Evolutionary conservation across 2,329 filamentous ascomycete species (phyloP).

Genomic region (Clarireedia hainanense): DNA sequence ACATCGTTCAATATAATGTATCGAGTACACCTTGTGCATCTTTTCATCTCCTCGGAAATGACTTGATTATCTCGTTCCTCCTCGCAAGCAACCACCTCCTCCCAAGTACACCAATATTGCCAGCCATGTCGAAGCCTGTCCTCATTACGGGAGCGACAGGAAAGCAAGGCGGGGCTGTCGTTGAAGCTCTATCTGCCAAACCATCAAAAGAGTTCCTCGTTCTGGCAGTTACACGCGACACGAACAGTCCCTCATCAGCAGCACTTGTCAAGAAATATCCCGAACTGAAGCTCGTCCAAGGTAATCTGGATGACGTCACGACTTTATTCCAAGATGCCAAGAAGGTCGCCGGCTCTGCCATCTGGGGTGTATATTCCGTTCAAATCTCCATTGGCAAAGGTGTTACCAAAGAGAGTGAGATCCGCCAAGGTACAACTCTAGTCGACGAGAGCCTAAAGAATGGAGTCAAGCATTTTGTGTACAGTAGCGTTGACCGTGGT

Average conservation of each 20-base stretch:
- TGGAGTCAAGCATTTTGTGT: constrained; percentile 53
- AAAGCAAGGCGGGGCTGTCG: constrained; percentile 38
- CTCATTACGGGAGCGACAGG: constrained; percentile 40
- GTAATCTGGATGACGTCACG: too few relatives aligned
- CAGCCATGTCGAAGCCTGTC: constrained; percentile 1
- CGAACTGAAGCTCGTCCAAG: too few relatives aligned
- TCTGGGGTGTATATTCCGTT: too few relatives aligned
- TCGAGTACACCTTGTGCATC: too few relatives aligned
- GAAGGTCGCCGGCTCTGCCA: too few relatives aligned
- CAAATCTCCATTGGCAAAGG: too few relatives aligned
- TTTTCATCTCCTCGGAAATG: too few relatives aligned
- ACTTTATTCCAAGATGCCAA: too few relatives aligned
- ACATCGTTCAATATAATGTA: too few relatives aligned
- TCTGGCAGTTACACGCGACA: background rate
- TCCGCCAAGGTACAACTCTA: constrained; percentile 26
- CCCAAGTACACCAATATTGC: background rate
- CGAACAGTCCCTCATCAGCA: background rate
- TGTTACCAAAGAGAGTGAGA: too few relatives aligned
- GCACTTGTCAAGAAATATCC: background rate
- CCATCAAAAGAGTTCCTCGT: constrained; percentile 1
- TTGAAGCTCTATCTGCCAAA: constrained; percentile 32
- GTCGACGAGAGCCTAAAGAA: constrained; percentile 49
- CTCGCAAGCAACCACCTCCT: too few relatives aligned
- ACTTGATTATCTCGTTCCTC: too few relatives aligned
- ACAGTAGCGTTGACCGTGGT: constrained; percentile 56